A percentile compares a stretch with the other conserved stretches of the same genome.
Conservation (phyloP, 257 asterid species). For the Ligustrum vulgare region DNA sequence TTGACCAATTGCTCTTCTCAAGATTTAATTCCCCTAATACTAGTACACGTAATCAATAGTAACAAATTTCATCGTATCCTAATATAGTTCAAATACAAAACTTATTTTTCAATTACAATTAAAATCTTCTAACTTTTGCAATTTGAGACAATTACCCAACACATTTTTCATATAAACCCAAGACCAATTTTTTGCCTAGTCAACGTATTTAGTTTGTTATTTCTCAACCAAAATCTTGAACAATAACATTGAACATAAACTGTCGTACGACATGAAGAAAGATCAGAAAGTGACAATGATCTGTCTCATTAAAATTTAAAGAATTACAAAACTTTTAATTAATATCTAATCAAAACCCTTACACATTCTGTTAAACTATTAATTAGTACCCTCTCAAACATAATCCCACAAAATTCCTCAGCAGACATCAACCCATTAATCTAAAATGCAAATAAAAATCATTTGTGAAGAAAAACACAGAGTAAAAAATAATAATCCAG, state of each 20-base stretch:
- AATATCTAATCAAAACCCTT: not conserved
- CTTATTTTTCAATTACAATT: too few species aligned
- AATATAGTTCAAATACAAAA: too few species aligned
- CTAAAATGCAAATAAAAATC: constrained; percentile 26
- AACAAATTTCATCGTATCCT: too few species aligned
- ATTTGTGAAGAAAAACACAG: not conserved
- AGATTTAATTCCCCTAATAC: too few species aligned
- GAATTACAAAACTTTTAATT: not conserved
- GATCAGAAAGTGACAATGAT: not conserved
- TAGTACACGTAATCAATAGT: too few species aligned
- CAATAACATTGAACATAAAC: too few species aligned
- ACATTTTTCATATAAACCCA: not conserved
- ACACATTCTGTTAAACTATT: not conserved
- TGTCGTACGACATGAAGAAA: not conserved
- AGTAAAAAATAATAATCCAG: constrained; percentile 19
- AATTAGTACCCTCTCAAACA: not conserved
- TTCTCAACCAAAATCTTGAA: too few species aligned
- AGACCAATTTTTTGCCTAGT: not conserved
- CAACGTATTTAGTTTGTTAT: too few species aligned
- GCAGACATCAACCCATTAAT: constrained; percentile 11
- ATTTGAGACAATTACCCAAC: too few species aligned
- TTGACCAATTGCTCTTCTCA: too few species aligned
- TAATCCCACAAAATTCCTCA: constrained; percentile 6
- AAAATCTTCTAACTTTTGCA: too few species aligned
- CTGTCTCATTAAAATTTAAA: too few species aligned